Evolutionary conservation across 306 rosid genomes (phyloP), one percentile per base, ranked within the genome.

Genomic region (Medicago ruthenica): DNA sequence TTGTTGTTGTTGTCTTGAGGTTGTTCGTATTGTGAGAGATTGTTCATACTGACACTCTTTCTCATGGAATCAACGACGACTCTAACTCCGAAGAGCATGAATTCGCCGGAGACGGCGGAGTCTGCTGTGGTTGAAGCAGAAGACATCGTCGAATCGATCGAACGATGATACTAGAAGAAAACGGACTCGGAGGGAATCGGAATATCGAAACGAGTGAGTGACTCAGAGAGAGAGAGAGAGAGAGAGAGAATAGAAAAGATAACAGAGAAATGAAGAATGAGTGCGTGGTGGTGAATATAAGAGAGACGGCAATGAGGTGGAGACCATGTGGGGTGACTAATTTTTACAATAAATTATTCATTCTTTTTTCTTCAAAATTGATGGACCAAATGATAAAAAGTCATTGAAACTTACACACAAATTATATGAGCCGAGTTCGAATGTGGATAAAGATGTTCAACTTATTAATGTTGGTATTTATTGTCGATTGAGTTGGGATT

Each of bases 61-160:
- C 99, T 92, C 94, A 96, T 96, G 53, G 96, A 88, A 81, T 96
- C 99, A 7, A 96, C 96, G 39, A 96, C 97, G 1, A 96, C 90
- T 37, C 99, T 81, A 8, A 96, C 93, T 1, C 99, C 99, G 73
- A 96, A 96, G 48, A 96, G 87, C 88, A 96, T 96, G 86, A 96
- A 61, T 89, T 90, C 98, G 24, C 79, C 75, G 77, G 82, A 40
- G 20, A 73, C 21, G 63, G 80, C 20, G 58, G 37, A 34, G 37
- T 34, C 37, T 34, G 36, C 45, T 41, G 70, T 3, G n/a, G 6
- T 34, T 34, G 37, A 42, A 40, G 75, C 0, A 22, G 4, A 44
- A 34, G 86, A 80, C 96, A 89, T 93, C 59, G 16, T 83, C 42
- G 42, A 42, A 67, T 75, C 62, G 21, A 57, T 58, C 68, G n/a